Conservation (phyloP, 2,329 filamentous ascomycete species). For the Teratosphaeria nubilosa region DNA sequence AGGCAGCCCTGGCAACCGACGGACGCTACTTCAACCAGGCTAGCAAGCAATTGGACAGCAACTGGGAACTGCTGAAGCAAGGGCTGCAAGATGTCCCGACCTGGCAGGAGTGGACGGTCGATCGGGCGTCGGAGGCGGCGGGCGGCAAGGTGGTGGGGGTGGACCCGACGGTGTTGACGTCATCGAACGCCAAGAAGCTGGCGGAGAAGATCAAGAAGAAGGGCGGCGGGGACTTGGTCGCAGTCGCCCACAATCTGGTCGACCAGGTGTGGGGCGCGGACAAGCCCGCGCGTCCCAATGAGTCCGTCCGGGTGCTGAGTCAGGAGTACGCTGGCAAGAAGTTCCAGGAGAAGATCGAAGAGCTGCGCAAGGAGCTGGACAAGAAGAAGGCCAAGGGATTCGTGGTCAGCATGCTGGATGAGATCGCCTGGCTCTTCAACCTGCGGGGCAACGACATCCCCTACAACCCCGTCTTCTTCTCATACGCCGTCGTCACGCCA, state of each 20-base stretch:
- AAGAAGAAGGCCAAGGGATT: conserved; percentile 84
- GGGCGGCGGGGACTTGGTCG: conserved; percentile 65
- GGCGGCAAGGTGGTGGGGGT: conserved; percentile 83
- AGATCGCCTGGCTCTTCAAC: conserved; percentile 98
- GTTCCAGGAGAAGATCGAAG: conserved; percentile 70
- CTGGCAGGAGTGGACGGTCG: conserved; percentile 91
- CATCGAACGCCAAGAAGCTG: conserved; percentile 61
- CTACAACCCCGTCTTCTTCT: conserved; percentile 98
- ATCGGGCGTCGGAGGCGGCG: conserved; percentile 42
- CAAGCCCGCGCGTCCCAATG: conserved; percentile 63
- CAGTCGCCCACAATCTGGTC: conserved; percentile 74
- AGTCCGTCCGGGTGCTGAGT: conserved; percentile 62
- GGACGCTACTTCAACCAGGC: conserved; percentile 98
- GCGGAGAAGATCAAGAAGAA: conserved; percentile 78
- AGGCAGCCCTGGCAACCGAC: conserved; percentile 86
- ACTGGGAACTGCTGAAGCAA: conserved; percentile 88
- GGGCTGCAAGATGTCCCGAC: conserved; percentile 89
- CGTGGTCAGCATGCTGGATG: conserved; percentile 88
- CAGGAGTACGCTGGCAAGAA: conserved; percentile 71
- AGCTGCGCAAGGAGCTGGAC: conserved; percentile 79
- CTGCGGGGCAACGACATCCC: conserved; percentile 88
- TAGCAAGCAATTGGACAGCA: conserved; percentile 74
- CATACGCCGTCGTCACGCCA: conserved; percentile 80
- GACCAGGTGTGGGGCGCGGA: conserved; percentile 76
- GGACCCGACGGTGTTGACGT: conserved; percentile 78